Percentiles rank a stretch among this genome's conserved stretches.
Evolutionary conservation across 306 rosid species (phyloP).

Genomic region (Pterocarpus santalinus): DNA sequence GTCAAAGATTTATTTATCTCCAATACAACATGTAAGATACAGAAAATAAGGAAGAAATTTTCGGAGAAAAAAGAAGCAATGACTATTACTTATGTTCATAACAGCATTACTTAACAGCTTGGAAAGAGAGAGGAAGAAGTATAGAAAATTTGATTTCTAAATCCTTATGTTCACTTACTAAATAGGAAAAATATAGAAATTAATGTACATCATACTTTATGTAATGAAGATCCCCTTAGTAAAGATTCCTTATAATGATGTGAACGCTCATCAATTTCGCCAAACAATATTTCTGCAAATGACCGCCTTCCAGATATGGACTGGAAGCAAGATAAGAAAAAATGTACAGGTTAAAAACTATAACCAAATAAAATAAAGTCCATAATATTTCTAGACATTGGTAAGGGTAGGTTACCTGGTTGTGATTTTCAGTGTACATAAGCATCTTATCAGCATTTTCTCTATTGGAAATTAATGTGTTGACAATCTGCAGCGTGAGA

Average conservation of each 20-base stretch:
- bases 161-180: conserved; percentile 22
- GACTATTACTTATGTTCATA: background rate
- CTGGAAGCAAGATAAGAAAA: conserved; percentile 57
- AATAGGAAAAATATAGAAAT: conserved; percentile 31
- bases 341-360: conserved; percentile 14
- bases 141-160: background rate
- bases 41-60: conserved; percentile 9
- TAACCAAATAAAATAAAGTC: background rate
- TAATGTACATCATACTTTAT: conserved; percentile 70
- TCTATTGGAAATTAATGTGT: conserved; percentile 71
- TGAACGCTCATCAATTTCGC: conserved; percentile 62
- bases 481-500: conserved; percentile 69
- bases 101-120: background rate
- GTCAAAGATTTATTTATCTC: background rate
- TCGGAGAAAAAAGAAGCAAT: background rate
- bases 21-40: conserved; percentile 12
- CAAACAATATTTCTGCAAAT: conserved; percentile 88
- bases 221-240: conserved; percentile 87
- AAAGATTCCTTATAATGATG: conserved; percentile 59
- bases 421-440: conserved; percentile 89
- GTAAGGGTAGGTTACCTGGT: conserved; percentile 66
- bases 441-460: conserved; percentile 78
- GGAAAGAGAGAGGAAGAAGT: background rate
- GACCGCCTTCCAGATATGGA: conserved; percentile 93
- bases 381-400: conserved; percentile 15